These are phyloP conservation scores for Cadophora luteo-olivacea DNA, from an alignment of 2,329 filamentous ascomycete genomes.

Conservation along the genomic window DNA sequence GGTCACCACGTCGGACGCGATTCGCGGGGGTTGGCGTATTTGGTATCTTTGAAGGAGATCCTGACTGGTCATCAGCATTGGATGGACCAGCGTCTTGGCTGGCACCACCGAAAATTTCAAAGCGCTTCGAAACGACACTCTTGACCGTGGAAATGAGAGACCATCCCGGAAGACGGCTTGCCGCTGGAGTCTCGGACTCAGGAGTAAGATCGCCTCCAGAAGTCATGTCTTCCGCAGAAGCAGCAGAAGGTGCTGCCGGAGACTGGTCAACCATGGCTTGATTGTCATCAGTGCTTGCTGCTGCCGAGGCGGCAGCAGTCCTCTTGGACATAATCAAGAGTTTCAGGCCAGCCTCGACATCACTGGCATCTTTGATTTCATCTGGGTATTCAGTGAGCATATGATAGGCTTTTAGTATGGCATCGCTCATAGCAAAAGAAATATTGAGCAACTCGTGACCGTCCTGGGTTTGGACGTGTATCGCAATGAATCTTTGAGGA, in stretches of 20 bases:
- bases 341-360: not conserved
- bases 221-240: not conserved
- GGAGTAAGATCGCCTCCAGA: not conserved
- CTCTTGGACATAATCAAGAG: not conserved
- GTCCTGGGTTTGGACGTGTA: conserved; percentile 16
- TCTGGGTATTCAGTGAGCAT: conserved; percentile 1
- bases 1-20: not conserved
- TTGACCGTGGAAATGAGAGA: conserved; percentile 9
- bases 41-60: not conserved
- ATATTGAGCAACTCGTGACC: not conserved
- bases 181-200: not conserved
- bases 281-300: not conserved
- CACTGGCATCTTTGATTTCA: not conserved
- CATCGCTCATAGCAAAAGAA: not conserved
- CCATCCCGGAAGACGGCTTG: not conserved
- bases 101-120: conserved; percentile 3
- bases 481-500: not conserved
- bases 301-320: not conserved
- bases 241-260: not conserved
- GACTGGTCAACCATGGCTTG: not conserved
- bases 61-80: conserved; percentile 1
- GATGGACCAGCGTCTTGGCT: conserved; percentile 11
- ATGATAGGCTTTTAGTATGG: conserved; percentile 1
- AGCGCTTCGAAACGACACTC: not conserved
- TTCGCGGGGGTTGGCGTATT: not conserved